phyloP scores from a whole-genome alignment of 495 filamentous ascomycete genomes.

The Evansstolkia leycettana region DNA sequence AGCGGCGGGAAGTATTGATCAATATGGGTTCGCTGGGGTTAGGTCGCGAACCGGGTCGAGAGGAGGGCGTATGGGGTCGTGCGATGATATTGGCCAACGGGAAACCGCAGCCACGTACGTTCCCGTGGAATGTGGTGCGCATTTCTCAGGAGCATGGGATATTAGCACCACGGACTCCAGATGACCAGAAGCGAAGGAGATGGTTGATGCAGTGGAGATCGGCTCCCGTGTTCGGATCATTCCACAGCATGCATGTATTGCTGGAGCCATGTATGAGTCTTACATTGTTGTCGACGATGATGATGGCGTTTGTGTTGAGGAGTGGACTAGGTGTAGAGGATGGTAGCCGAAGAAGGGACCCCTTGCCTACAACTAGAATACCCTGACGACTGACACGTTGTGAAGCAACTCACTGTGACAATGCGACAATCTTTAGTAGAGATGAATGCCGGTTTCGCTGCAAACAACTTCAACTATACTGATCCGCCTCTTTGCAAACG shows the following conservation, averaged over 20 bases:
- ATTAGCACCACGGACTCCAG: constrained; percentile 15
- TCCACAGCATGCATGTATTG: constrained; percentile 2
- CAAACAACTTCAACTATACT: too few species aligned
- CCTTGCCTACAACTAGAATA: too few species aligned
- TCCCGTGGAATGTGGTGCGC: constrained; percentile 47
- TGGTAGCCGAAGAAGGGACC: not conserved
- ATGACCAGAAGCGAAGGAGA: constrained; percentile 22
- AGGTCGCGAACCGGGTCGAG: constrained; percentile 2
- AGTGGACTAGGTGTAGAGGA: not conserved
- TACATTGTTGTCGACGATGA: constrained; percentile 1
- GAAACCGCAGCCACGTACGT: constrained; percentile 4
- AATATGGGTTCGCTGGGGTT: constrained; percentile 8
- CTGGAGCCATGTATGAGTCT: not conserved
- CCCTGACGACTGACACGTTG: too few species aligned
- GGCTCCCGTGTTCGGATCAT: not conserved
- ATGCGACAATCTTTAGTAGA: too few species aligned
- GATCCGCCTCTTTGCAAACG: too few species aligned
- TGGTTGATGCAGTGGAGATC: not conserved
- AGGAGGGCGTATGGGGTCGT: constrained; percentile 3
- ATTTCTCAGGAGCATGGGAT: constrained; percentile 60
- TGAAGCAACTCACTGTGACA: too few species aligned
- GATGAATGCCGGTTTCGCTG: too few species aligned
- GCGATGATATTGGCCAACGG: constrained; percentile 5
- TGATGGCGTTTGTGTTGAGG: constrained; percentile 1
- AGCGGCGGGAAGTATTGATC: constrained; percentile 15